Percentiles rank a stretch among this genome's conserved stretches.
These are phyloP conservation scores for Zygoascus ofunaensis DNA, from an alignment of 805 yeast genomes.

Conservation along the genomic window DNA sequence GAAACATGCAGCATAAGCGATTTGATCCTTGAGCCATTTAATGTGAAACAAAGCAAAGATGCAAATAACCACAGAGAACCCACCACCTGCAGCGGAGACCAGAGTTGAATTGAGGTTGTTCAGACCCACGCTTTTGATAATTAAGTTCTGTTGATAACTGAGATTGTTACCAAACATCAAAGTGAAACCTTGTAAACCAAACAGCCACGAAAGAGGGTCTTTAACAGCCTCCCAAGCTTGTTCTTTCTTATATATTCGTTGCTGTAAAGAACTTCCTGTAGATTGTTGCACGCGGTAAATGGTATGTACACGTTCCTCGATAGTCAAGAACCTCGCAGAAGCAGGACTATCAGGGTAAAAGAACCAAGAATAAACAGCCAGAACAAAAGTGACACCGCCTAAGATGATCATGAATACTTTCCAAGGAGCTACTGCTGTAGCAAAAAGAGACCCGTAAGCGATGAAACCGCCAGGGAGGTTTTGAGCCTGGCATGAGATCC, in stretches of 20 bases:
- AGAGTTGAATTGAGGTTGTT: constrained; percentile 37
- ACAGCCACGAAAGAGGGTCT: constrained; percentile 40
- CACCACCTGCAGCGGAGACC: constrained; percentile 41
- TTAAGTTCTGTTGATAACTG: constrained; percentile 37
- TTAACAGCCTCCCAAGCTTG: constrained; percentile 42
- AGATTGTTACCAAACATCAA: constrained; percentile 39
- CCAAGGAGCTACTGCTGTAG: constrained; percentile 32
- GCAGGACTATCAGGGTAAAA: constrained; percentile 51
- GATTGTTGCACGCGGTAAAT: constrained; percentile 35
- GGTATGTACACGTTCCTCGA: constrained; percentile 43
- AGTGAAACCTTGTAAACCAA: constrained; percentile 28
- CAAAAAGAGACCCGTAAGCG: constrained; percentile 35
- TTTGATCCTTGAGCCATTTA: not conserved
- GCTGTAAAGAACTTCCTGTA: constrained; percentile 35
- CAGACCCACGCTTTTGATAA: constrained; percentile 33
- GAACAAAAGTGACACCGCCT: constrained; percentile 4
- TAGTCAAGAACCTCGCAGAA: constrained; percentile 37
- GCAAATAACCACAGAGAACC: constrained; percentile 30
- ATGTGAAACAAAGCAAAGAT: constrained; percentile 25
- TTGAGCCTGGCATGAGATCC: constrained; percentile 31
- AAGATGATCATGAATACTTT: constrained; percentile 41
- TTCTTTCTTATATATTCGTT: constrained; percentile 36
- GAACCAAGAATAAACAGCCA: constrained; percentile 35
- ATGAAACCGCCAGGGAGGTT: constrained; percentile 31
- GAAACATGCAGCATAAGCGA: constrained; percentile 18